Evolutionary conservation across 192 early-diverging fungal species (phyloP), one percentile per base, ranked within the genome.

Genomic region (Podila horticola): DNA sequence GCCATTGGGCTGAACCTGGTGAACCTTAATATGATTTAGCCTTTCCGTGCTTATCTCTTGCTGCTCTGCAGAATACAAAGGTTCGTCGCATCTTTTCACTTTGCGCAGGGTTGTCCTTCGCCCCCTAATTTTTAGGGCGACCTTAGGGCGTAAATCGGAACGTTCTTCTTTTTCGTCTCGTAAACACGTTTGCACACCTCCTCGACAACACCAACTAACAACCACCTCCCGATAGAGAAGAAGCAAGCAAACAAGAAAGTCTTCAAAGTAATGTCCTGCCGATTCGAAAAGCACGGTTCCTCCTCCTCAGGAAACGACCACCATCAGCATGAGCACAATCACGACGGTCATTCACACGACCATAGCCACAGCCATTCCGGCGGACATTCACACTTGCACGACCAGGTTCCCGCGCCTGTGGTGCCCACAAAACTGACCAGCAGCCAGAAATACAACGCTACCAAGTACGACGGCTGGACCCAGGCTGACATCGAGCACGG

Each of bases 401-500:
- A 91, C 28, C 83, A 88, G 28, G 90, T 6, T 24, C 52, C 52
- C 9, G 52, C 52, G 11, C 52, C 52, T 17, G 52, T 55, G 2
- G 90, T 52, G 83, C 88, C 75, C 88, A 86, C 89, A 76, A 85
- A 73, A 55, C 36, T 81, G 49, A 73, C 77, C 41, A 52, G 62
- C 67, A 81, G 77, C 20, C 79, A 82, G 64, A 81, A 73, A 26
- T 81, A 81, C 49, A 69, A 70, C 57, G 66, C 68, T 20, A 81
- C 77, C 30, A 81, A 81, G 49, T 62, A 73, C n/a, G 77, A 81
- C 2, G 71, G 71, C 26, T 81, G 77, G 77, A 81, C 77, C 3
- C 77, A 81, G 65, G 55, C 61, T 20, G 74, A 81, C 50, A 71
- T 64, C 31, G 95, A 96, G 24, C 96, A 97, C 73, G 96, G 96